These are phyloP conservation scores for Coniophora puteana DNA, from an alignment of 1,284 basidiomycete species.

Conservation along the genomic window DNA sequence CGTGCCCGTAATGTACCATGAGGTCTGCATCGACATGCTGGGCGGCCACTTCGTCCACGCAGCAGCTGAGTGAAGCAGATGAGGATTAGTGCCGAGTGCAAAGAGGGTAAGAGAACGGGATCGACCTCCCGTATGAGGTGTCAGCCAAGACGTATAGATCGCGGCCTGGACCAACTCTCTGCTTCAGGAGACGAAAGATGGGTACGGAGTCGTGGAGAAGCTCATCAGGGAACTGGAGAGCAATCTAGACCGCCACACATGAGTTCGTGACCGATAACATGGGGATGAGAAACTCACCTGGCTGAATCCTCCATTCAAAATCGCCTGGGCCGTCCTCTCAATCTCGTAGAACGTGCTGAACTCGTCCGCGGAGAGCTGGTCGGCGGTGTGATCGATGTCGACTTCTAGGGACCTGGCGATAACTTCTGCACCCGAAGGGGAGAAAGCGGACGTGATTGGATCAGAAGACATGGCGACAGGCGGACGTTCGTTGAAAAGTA, in stretches of 20 bases:
- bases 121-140: conserved; percentile 93
- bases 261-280: conserved; percentile 9
- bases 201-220: conserved; percentile 85
- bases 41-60: conserved; percentile 95
- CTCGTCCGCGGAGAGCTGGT: conserved; percentile 30
- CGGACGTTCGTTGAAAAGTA: no score
- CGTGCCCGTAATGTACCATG: conserved; percentile 95
- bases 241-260: conserved; percentile 50
- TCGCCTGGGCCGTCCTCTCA: conserved; percentile 47
- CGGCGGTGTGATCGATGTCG: conserved; percentile 32
- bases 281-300: conserved; percentile 39
- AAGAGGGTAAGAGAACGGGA: neutral
- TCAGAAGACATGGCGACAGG: conserved; percentile 14
- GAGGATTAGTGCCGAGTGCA: conserved; percentile 6
- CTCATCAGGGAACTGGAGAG: conserved; percentile 96
- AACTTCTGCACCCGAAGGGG: conserved; percentile 57
- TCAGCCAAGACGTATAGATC: conserved; percentile 93
- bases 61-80: conserved; percentile 68
- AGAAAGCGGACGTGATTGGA: conserved; percentile 33
- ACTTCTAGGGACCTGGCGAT: conserved; percentile 53
- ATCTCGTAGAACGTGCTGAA: conserved; percentile 65
- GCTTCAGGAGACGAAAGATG: conserved; percentile 75
- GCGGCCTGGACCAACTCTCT: conserved; percentile 40
- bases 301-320: conserved; percentile 51
- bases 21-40: conserved; percentile 92